Base-by-base conservation (phyloP, 352 stramenopile species). In the Phytopythium aichiense region DNA sequence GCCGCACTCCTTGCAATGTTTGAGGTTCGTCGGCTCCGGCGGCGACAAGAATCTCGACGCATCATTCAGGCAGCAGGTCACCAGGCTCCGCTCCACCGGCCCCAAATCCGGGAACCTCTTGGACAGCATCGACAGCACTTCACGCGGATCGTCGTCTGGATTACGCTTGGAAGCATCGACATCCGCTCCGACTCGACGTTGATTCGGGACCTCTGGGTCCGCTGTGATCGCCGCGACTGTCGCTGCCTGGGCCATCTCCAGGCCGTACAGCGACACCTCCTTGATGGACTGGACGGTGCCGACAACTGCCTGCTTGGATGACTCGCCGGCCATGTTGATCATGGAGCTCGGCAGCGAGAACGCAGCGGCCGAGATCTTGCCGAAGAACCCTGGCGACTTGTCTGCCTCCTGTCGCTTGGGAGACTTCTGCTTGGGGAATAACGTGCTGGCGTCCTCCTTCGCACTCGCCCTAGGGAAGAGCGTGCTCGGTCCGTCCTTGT, bases 41-140 rank as follows among this genome's bases (percentile, higher is more conserved):
- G 84, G 82, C 15, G 72, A 75, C 43, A 91, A 56, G 62, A 76
- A 73, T 22, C 71, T 73, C 1, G 72, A 70, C 8, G 73, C 74
- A 15, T 72, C 81, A 42, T 76, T 75, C 53, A 74, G 62, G 40
- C 84, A 95, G 59, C 84, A 92, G 4, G 72, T 86, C 18, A 95
- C 84, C 1, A 95, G 66, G 25, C 68, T 83, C 49, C 85, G 77
- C 59, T 95, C 82, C 37, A 89, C 72, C 7, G 82, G 82, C 4
- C 77, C 82, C 42, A 95, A 55, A 52, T 95, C 84, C 7, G 82
- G 82, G 31, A 95, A 95, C 2, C 76, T 69, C 62, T 89, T 90
- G 2, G 81, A 90, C 20, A 90, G 58, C 79, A 91, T 88, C 6
- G 81, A 89, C 15, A 87, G 45, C 51, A 86, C 74, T 49, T 79